Conservation (phyloP, 768 basidiomycete genomes). For the Boletus vermiculosoides region DNA sequence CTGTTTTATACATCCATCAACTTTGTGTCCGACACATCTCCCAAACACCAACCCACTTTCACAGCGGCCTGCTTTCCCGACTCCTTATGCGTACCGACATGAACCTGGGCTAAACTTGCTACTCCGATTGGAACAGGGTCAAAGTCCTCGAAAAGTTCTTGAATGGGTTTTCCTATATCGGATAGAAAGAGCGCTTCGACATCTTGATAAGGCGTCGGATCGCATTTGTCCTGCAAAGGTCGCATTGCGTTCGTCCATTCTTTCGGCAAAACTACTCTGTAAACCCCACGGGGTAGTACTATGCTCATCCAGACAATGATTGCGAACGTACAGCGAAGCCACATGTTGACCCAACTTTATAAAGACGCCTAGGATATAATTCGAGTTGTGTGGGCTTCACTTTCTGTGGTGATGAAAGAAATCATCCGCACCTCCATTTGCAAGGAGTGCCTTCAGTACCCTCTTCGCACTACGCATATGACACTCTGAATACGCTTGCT, state of each 20-base stretch:
- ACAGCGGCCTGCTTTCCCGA: constrained; percentile 82
- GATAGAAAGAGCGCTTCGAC: constrained; percentile 71
- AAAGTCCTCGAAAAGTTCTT: constrained; percentile 81
- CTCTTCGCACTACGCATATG: constrained; percentile 81
- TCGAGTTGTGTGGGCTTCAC: not conserved
- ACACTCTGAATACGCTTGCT: constrained; percentile 67
- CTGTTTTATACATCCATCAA: constrained; percentile 33
- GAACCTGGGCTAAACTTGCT: constrained; percentile 95
- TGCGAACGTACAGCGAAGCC: constrained; percentile 55
- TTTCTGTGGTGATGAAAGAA: not conserved
- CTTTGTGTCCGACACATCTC: not conserved
- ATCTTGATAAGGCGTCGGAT: constrained; percentile 79
- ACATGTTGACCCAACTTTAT: constrained; percentile 91
- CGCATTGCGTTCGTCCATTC: constrained; percentile 63
- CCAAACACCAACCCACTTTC: constrained; percentile 50
- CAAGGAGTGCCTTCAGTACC: constrained; percentile 78
- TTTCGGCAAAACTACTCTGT: constrained; percentile 52
- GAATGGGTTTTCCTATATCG: constrained; percentile 74
- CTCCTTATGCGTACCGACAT: constrained; percentile 70
- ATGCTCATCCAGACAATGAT: constrained; percentile 16
- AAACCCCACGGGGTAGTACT: constrained; percentile 7
- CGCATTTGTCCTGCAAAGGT: constrained; percentile 87
- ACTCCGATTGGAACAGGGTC: constrained; percentile 89
- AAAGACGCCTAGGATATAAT: constrained; percentile 57
- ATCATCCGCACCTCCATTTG: constrained; percentile 70